Evolutionary conservation across 2,329 filamentous ascomycete species (phyloP), one percentile per base, ranked within the genome.

Genomic region (Sphaerostilbella broomeana): DNA sequence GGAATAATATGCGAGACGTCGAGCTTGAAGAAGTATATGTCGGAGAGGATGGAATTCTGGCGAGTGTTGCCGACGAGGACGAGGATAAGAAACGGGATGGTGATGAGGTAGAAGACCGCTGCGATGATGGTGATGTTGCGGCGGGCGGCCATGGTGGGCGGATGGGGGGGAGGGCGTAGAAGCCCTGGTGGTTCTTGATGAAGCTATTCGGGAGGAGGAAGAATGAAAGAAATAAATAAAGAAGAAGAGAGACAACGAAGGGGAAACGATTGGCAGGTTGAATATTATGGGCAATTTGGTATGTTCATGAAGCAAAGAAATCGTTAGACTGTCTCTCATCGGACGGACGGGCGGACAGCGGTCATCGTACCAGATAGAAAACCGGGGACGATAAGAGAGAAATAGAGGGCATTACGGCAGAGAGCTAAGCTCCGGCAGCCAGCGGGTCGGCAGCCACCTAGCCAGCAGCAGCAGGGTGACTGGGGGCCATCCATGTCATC

Each of bases 21-120:
- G 53, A 95, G 76, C 52, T 81, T 83, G 61, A 94, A 82, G 62
- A 95, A 92, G 65, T 84, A 95, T 51, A 85, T 86, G 42, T 77
- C 66, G 44, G 73, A 75, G 22, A 89, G 68, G 6, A 84, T 72
- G 12, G 69, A 55, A 42, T 71, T 72, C 51, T 78, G 68, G 52
- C 69, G 72, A 38, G 80, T 81, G 62, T 85, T 88, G 50, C 86
- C 88, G 50, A 94, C 77, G 52, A 87, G 72, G 52, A 77, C 84
- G 50, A 94, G 75, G 45, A 94, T 75, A 26, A 94, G 69, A 59
- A 94, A 94, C 47, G 90, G 70, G 47, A 85, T 73, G 26, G 84
- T 74, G 45, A 92, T 57, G 45, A 89, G 68, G 58, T 92, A 90
- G 53, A 83, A 74, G 47, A 84, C 64, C 21, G 77, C 77, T 32